A percentile compares a stretch with the other conserved stretches of the same genome.
phyloP scores from a whole-genome alignment of 164 flowering plant species.

The Platanus orientalis region DNA sequence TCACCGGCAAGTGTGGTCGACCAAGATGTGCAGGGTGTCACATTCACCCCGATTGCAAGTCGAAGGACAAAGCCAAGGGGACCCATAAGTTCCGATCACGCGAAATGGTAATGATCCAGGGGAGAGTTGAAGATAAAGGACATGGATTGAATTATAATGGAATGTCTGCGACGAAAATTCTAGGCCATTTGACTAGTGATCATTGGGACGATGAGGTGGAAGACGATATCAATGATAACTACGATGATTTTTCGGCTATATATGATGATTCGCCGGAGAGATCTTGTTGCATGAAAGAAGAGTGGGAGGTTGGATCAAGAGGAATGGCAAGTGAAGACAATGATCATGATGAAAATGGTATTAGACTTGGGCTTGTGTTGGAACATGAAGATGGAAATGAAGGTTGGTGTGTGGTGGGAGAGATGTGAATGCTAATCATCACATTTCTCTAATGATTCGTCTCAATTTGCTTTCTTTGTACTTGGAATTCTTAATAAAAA shows the following conservation, averaged over 20 bases:
- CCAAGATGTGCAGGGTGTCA: constrained; percentile 39
- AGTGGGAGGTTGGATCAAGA: too few species aligned
- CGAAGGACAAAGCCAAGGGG: constrained; percentile 50
- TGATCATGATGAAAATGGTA: too few species aligned
- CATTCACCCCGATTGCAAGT: constrained; percentile 33
- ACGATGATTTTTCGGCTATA: constrained; percentile 35
- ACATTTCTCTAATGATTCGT: too few species aligned
- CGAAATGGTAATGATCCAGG: constrained; percentile 22
- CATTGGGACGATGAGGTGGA: constrained; percentile 7
- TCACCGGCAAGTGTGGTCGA: constrained; percentile 48
- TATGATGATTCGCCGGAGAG: too few species aligned
- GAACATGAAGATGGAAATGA: constrained; percentile 45
- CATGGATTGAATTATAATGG: constrained; percentile 35
- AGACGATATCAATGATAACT: constrained; percentile 12
- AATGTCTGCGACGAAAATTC: constrained; percentile 31
- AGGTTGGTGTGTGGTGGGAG: constrained; percentile 61
- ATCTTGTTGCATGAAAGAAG: too few species aligned
- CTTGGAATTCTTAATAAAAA: too few species aligned
- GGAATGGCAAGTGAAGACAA: too few species aligned
- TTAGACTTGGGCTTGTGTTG: constrained; percentile 38
- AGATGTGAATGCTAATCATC: constrained; percentile 18
- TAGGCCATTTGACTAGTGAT: constrained; percentile 23
- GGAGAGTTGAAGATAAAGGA: constrained; percentile 27
- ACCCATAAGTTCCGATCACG: constrained; percentile 28
- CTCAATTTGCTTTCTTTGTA: too few species aligned